Percentiles rank a stretch among this genome's conserved stretches.
Conservation (phyloP, 495 filamentous ascomycete species). For the Lasiosphaeris hirsuta region DNA sequence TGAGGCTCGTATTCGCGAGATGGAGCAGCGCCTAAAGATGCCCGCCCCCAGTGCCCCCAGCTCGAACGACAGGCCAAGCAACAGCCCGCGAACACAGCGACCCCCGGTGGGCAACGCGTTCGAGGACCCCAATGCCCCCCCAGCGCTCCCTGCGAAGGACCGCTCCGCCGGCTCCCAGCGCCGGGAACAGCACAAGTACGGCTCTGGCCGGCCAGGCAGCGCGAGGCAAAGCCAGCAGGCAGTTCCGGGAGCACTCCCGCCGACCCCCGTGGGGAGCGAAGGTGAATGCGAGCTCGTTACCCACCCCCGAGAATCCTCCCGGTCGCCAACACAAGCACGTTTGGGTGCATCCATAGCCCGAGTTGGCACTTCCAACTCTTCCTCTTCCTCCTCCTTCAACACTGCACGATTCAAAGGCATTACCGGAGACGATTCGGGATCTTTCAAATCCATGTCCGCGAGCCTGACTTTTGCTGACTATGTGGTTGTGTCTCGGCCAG, state of each 20-base stretch:
- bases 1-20: slow-evolving; percentile 76
- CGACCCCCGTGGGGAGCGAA: slow-evolving; percentile 56
- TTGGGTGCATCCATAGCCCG: neutral
- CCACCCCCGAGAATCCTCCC: slow-evolving; percentile 13
- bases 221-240: slow-evolving; percentile 42
- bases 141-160: slow-evolving; percentile 22
- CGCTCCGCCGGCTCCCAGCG: slow-evolving; percentile 2
- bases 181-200: slow-evolving; percentile 24
- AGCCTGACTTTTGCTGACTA: slow-evolving; percentile 35
- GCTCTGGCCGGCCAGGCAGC: slow-evolving; percentile 39
- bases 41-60: slow-evolving; percentile 12
- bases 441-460: slow-evolving; percentile 26
- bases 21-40: slow-evolving; percentile 72
- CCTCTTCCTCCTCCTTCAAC: slow-evolving; percentile 8
- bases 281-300: slow-evolving; percentile 50
- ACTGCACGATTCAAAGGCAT: slow-evolving; percentile 2
- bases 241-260: slow-evolving; percentile 49
- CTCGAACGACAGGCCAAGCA: slow-evolving; percentile 18
- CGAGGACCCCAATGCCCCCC: slow-evolving; percentile 17
- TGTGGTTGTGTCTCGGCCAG: slow-evolving; percentile 29
- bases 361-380: neutral
- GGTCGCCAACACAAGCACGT: slow-evolving; percentile 11
- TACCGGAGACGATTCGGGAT: slow-evolving; percentile 21
- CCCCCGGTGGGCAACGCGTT: slow-evolving; percentile 33
- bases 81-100: slow-evolving; percentile 32